These are phyloP conservation scores for Malus fusca DNA, from an alignment of 306 rosid genomes.

Conservation along the genomic window DNA sequence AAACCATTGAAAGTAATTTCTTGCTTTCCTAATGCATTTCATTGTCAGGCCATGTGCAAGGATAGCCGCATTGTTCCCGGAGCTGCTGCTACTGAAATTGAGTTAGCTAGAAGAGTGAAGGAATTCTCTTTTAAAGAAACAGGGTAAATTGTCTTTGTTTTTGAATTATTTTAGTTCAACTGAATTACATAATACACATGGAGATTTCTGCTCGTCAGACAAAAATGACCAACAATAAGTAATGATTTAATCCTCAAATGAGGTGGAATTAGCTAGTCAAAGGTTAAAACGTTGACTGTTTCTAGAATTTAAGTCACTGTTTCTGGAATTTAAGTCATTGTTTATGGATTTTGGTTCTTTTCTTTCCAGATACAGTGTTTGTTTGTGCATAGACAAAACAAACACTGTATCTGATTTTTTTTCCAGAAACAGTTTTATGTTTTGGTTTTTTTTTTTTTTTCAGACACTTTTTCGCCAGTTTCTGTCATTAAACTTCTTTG, in stretches of 20 bases:
- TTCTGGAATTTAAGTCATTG: too few species aligned
- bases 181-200: background rate
- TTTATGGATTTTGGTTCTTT: too few species aligned
- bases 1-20: background rate
- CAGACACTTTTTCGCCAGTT: too few species aligned
- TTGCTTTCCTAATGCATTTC: constrained; percentile 13
- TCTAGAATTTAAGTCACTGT: too few species aligned
- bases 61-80: constrained; percentile 87
- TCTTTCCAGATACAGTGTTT: too few species aligned
- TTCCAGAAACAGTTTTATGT: too few species aligned
- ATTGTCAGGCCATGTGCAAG: constrained; percentile 78
- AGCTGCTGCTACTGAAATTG: constrained; percentile 92
- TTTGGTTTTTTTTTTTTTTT: too few species aligned
- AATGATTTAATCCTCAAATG: background rate
- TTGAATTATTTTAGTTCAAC: background rate
- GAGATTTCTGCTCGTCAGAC: background rate
- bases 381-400: too few species aligned
- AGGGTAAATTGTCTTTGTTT: constrained; percentile 40
- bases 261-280: background rate
- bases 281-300: too few species aligned
- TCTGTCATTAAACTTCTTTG: too few species aligned
- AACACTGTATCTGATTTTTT: too few species aligned
- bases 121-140: constrained; percentile 82
- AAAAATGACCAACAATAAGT: background rate
- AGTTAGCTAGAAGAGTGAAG: constrained; percentile 73